phyloP scores from a whole-genome alignment of 225 moss, liverwort and hornwort genomes.

The Lunularia cruciata region DNA sequence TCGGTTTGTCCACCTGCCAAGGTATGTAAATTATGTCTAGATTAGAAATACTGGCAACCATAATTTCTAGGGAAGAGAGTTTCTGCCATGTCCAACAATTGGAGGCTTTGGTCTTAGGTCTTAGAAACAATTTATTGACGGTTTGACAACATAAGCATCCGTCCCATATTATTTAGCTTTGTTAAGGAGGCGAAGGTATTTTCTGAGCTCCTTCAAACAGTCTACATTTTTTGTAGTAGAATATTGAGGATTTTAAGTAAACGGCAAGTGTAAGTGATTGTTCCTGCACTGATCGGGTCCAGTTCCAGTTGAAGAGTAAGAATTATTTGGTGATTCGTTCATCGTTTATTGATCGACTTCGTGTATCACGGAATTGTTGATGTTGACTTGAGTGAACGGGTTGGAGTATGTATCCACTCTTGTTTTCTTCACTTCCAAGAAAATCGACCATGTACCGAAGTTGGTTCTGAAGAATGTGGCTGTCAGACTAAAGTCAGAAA shows the following conservation, averaged over 20 bases:
- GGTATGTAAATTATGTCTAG: background rate
- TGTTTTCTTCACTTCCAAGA: too few species aligned
- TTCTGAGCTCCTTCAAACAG: background rate
- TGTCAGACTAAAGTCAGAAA: too few species aligned
- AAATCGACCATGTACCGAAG: too few species aligned
- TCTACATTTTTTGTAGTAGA: constrained; percentile 1
- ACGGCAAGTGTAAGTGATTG: background rate
- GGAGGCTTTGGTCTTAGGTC: constrained; percentile 9
- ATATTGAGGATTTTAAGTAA: background rate
- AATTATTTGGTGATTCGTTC: too few species aligned
- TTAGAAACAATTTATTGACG: constrained; percentile 16
- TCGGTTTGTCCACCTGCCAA: background rate
- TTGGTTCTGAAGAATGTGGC: too few species aligned
- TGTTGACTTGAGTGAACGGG: too few species aligned
- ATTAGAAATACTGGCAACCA: background rate
- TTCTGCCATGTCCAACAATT: background rate
- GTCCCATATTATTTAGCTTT: constrained; percentile 1
- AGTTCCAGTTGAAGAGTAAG: too few species aligned
- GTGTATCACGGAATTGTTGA: too few species aligned
- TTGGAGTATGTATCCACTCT: too few species aligned
- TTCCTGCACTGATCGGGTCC: too few species aligned
- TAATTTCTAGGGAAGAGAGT: background rate
- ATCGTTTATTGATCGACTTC: too few species aligned
- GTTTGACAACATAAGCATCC: background rate
- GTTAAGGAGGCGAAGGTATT: background rate